Percentiles rank a stretch among this genome's conserved stretches.
Evolutionary conservation across 495 filamentous ascomycete genomes (phyloP).

Genomic region (Podospora fimiseda): DNA sequence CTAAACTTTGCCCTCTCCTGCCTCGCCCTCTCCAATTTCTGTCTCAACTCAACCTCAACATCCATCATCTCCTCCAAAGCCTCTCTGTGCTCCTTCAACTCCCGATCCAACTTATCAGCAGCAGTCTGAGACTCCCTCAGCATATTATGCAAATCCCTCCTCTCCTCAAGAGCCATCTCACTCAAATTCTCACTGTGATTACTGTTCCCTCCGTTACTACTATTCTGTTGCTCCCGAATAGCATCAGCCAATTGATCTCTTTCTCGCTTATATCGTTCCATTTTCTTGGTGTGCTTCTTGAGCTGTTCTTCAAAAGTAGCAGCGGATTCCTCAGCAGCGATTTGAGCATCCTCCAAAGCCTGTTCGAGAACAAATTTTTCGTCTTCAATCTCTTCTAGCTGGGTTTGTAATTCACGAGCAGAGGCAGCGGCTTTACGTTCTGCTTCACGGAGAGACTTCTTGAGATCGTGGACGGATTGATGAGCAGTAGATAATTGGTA

Average conservation of each 20-base stretch:
- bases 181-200: conserved; percentile 18
- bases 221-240: conserved; percentile 23
- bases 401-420: conserved; percentile 73
- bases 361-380: conserved; percentile 76
- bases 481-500: conserved; percentile 58
- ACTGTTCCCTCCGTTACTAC: no score
- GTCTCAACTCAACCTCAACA: conserved; percentile 28
- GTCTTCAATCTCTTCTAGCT: conserved; percentile 83
- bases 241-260: conserved; percentile 27
- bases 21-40: conserved; percentile 42
- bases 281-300: conserved; percentile 49
- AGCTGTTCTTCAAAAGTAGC: conserved; percentile 70
- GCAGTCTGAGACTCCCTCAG: conserved; percentile 62
- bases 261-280: conserved; percentile 40
- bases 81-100: conserved; percentile 32
- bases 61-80: conserved; percentile 29
- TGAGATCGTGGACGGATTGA: conserved; percentile 52
- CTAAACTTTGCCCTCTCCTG: conserved; percentile 40
- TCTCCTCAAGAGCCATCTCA: conserved; percentile 35
- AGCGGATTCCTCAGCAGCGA: conserved; percentile 73
- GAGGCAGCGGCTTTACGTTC: conserved; percentile 78
- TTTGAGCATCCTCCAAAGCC: conserved; percentile 70
- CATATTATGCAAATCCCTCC: conserved; percentile 61
- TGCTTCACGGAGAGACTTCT: conserved; percentile 34
- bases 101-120: conserved; percentile 38